Conservation (phyloP, 306 rosid species). For the Canavalia ensiformis region DNA sequence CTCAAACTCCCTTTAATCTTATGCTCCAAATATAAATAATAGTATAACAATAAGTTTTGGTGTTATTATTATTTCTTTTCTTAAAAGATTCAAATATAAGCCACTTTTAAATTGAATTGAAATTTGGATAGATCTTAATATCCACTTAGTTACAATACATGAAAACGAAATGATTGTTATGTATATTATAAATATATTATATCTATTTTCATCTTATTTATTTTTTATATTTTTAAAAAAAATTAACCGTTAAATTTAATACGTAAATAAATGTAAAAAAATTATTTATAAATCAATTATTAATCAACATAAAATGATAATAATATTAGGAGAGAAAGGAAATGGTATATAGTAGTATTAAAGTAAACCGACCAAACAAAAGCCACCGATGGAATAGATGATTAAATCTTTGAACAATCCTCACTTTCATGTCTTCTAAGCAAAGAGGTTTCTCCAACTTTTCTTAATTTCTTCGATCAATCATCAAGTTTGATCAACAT, state of each 20-base stretch:
- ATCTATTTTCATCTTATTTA: too few relatives aligned
- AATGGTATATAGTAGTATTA: not conserved
- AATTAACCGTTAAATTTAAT: too few relatives aligned
- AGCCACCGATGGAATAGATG: slow-evolving; percentile 14
- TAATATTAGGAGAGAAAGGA: too few relatives aligned
- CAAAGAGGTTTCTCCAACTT: slow-evolving; percentile 39
- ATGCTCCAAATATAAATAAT: not conserved
- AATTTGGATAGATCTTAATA: not conserved
- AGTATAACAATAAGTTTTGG: not conserved
- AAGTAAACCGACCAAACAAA: slow-evolving; percentile 46
- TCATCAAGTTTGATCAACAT: slow-evolving; percentile 29
- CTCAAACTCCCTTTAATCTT: too few relatives aligned
- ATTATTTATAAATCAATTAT: too few relatives aligned
- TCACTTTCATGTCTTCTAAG: slow-evolving; percentile 47
- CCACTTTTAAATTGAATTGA: not conserved
- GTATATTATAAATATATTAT: too few relatives aligned
- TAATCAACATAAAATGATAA: too few relatives aligned
- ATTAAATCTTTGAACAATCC: slow-evolving; percentile 13
- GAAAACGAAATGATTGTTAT: too few relatives aligned
- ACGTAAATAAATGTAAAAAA: too few relatives aligned
- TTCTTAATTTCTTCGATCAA: slow-evolving; percentile 3
- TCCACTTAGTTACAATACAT: slow-evolving; percentile 25
- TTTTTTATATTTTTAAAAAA: too few relatives aligned
- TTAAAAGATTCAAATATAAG: not conserved
- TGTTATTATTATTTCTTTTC: not conserved